Evolutionary conservation across 176 grass and related monocot genomes (phyloP).

Genomic region (Elymus sibiricus): DNA sequence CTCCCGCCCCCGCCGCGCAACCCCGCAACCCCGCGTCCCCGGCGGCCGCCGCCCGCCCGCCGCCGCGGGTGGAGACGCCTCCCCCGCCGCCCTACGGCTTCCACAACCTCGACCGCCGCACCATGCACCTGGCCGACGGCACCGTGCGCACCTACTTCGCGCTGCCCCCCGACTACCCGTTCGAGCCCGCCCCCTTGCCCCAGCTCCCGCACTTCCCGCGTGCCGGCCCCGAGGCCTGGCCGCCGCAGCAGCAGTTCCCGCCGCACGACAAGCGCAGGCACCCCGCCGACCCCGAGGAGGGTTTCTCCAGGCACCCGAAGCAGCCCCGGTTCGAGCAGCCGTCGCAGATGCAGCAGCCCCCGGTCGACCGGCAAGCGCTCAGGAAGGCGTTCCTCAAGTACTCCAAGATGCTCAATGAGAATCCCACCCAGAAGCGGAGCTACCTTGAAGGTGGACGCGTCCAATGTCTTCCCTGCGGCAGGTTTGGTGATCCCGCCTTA

Average conservation of each 20-base stretch:
- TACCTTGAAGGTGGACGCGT: slow-evolving; percentile 70
- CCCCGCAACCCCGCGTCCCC: slow-evolving; percentile 33
- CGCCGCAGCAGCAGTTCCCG: slow-evolving; percentile 23
- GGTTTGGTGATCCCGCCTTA: slow-evolving; percentile 63
- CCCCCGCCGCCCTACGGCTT: slow-evolving; percentile 52
- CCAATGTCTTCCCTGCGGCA: slow-evolving; percentile 75
- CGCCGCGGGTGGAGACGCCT: slow-evolving; percentile 31
- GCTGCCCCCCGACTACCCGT: slow-evolving; percentile 57
- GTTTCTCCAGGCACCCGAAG: slow-evolving; percentile 58
- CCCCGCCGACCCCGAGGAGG: slow-evolving; percentile 39
- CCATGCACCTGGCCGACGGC: slow-evolving; percentile 52
- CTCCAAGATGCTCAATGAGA: slow-evolving; percentile 79
- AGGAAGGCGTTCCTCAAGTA: slow-evolving; percentile 81
- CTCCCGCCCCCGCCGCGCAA: background rate
- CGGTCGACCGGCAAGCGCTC: slow-evolving; percentile 45
- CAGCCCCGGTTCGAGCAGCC: slow-evolving; percentile 48
- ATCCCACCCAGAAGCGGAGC: slow-evolving; percentile 41
- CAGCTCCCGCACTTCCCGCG: slow-evolving; percentile 27
- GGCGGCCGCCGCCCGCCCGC: slow-evolving; percentile 24
- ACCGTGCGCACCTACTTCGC: slow-evolving; percentile 64
- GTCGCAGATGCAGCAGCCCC: background rate
- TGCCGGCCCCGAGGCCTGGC: slow-evolving; percentile 37
- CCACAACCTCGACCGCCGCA: slow-evolving; percentile 65
- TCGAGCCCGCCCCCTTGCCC: slow-evolving; percentile 29
- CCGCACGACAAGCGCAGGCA: slow-evolving; percentile 56